Evolutionary conservation across 148 eudicot genomes (phyloP), one percentile per base, ranked within the genome.

Genomic region (Tetragonia tetragonoides): DNA sequence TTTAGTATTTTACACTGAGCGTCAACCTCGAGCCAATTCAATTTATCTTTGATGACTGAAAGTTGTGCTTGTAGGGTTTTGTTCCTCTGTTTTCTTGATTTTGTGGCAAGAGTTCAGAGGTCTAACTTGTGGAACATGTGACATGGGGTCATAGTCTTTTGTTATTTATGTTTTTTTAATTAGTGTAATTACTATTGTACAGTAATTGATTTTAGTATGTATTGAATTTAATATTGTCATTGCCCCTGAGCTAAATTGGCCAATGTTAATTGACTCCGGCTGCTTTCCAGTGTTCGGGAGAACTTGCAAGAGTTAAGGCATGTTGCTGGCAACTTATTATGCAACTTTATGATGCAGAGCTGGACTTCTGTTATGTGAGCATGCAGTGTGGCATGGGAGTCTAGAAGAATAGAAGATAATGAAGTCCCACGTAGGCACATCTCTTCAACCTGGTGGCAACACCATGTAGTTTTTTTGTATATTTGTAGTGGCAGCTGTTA

Each of bases 401-500:
- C 65, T 3, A 16, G 10, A 39, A 81, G 64, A 65, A 57, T 3
- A 16, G 10, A 39, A 81, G 64, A 65, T 69, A 57, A 68, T 47
- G 37, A 34, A 71, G 23, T 37, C 56, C 77, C 73, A 64, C 59
- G 21, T 12, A 41, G 77, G 62, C 65, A 44, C 70, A 16, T 71
- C n/a, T 14, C 6, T 40, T 49, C 77, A 65, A 54, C 47, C 64
- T 34, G 40, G 66, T 47, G 78, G 21, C 73, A 70, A 47, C 63
- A 39, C 39, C 63, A 17, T 28, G 56, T 69, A 66, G 77, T 62
- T 20, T 67, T 71, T 49, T 42, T 78, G 84, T 82, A 82, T 74
- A 82, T 82, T 68, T 74, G 78, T 82, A 77, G 76, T 44, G 77
- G 77, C 64, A 47, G 81, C 75, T 68, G 59, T 53, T 75, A 63